Conservation (phyloP, 345 rosid genomes). For the Camelina neglecta region DNA sequence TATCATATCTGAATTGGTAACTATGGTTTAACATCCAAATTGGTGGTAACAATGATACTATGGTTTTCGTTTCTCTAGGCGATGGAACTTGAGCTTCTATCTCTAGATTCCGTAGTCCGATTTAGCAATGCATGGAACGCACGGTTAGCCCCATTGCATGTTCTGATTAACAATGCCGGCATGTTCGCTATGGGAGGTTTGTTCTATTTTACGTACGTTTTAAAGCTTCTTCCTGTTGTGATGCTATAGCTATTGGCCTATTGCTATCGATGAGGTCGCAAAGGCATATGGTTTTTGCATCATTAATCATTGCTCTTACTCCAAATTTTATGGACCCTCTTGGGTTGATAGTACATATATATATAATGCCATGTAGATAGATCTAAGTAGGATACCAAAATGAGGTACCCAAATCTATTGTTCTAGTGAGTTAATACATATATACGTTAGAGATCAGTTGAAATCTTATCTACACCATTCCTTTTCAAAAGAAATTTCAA, state of each 20-base stretch:
- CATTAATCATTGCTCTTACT: not conserved
- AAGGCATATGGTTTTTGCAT: not conserved
- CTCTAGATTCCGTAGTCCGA: conserved; percentile 75
- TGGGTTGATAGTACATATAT: not conserved
- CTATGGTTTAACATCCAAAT: too few species aligned
- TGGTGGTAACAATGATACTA: too few species aligned
- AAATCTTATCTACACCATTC: not conserved
- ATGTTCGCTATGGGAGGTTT: conserved; percentile 87
- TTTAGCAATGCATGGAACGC: conserved; percentile 82
- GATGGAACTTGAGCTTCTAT: conserved; percentile 93
- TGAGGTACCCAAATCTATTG: not conserved
- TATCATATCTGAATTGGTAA: too few species aligned
- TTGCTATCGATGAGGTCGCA: not conserved
- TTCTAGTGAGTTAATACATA: not conserved
- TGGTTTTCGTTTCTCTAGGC: conserved; percentile 46
- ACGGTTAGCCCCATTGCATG: conserved; percentile 66
- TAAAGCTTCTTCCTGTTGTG: not conserved
- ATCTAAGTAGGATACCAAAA: not conserved
- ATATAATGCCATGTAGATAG: not conserved
- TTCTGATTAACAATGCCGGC: conserved; percentile 90
- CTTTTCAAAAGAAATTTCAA: not conserved
- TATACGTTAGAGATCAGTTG: not conserved
- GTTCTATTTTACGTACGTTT: conserved; percentile 6
- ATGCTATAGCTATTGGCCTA: not conserved
- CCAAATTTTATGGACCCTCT: not conserved